Evolutionary conservation across 106 monocot species (phyloP).

Genomic region (Gastrodia elata): DNA sequence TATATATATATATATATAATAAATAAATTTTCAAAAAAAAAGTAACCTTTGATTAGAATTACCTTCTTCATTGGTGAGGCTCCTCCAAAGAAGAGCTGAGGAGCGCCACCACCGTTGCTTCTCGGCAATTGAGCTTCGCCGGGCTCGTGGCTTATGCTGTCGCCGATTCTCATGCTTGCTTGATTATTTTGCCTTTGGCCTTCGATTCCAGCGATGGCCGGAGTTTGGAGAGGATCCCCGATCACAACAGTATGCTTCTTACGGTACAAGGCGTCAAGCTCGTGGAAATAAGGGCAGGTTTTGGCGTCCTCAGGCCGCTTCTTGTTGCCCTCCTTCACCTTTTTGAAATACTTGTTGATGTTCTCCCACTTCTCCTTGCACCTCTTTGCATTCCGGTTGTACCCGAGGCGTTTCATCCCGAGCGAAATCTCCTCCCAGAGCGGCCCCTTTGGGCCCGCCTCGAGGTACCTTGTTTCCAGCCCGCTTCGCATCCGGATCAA

Average conservation of each 20-base stretch:
- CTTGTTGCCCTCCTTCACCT: slow-evolving; percentile 87
- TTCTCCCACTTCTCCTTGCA: slow-evolving; percentile 96
- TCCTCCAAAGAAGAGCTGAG: slow-evolving; percentile 26
- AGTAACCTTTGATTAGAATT: neutral
- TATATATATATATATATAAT: too few relatives aligned
- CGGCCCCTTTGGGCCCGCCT: slow-evolving; percentile 62
- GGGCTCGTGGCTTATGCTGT: neutral
- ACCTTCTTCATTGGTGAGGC: slow-evolving; percentile 5
- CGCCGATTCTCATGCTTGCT: neutral
- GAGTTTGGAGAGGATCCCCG: neutral
- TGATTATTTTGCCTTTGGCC: neutral
- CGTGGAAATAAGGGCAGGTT: slow-evolving; percentile 90
- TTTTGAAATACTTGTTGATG: slow-evolving; percentile 91
- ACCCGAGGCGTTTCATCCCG: slow-evolving; percentile 47
- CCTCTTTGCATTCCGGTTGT: slow-evolving; percentile 58
- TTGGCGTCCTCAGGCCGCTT: slow-evolving; percentile 69
- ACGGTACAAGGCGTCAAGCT: slow-evolving; percentile 68
- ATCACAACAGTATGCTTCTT: slow-evolving; percentile 18
- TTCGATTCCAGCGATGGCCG: neutral
- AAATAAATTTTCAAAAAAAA: too few relatives aligned
- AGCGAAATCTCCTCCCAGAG: slow-evolving; percentile 79
- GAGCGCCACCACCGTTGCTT: slow-evolving; percentile 35
- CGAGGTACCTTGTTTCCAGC: slow-evolving; percentile 45
- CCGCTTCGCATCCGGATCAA: slow-evolving; percentile 43
- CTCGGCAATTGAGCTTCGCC: neutral